Percentiles rank a stretch among this genome's conserved stretches.
Evolutionary conservation across 2,329 filamentous ascomycete genomes (phyloP).

Genomic region (Arachnopeziza araneosa): DNA sequence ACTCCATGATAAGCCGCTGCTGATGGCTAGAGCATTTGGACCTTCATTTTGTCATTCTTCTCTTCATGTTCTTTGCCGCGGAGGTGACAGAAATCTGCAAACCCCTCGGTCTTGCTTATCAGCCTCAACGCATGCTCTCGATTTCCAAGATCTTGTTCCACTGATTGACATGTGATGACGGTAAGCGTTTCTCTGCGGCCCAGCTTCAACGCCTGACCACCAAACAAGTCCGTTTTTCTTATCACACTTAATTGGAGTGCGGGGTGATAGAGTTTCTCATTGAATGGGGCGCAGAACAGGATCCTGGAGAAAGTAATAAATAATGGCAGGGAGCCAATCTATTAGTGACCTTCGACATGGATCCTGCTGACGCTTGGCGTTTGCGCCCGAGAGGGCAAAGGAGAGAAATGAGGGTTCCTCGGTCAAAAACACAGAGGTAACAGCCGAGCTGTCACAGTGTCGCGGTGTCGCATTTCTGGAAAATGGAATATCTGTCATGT

Average conservation of each 20-base stretch:
- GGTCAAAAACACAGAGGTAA: not conserved
- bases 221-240: not conserved
- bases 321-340: not conserved
- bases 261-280: not conserved
- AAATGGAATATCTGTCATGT: not conserved
- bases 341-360: not conserved
- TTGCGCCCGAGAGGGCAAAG: not conserved
- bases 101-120: not conserved
- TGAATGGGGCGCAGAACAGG: not conserved
- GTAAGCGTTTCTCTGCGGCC: not conserved
- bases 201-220: not conserved
- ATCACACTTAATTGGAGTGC: not conserved
- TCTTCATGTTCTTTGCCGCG: not conserved
- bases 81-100: not conserved
- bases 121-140: not conserved
- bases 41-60: no score
- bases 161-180: not conserved
- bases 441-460: not conserved
- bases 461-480: not conserved
- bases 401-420: not conserved
- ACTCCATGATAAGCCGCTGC: no score
- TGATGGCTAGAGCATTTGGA: no score
- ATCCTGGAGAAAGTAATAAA: not conserved
- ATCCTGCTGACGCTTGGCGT: not conserved
- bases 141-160: not conserved